A percentile compares a stretch with the other conserved stretches of the same genome.
Conservation (phyloP, 441 rosid species). For the Populus hybrid region DNA sequence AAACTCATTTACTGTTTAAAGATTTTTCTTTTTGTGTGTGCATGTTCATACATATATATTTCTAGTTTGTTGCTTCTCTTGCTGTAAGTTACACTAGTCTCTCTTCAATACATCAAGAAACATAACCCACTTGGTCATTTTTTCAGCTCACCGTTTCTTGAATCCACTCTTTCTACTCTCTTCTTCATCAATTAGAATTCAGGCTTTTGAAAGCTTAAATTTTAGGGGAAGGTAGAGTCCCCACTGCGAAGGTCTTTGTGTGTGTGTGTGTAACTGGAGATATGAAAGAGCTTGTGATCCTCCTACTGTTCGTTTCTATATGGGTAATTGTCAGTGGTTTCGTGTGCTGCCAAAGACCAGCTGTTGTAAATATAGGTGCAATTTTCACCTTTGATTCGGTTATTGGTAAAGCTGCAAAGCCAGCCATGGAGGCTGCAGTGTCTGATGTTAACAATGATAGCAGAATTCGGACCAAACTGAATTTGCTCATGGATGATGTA, state of each 20-base stretch:
- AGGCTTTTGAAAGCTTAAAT: background rate
- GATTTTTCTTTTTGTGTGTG: background rate
- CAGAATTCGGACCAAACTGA: slow-evolving; percentile 50
- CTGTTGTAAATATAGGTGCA: too few relatives aligned
- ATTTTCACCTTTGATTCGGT: slow-evolving; percentile 65
- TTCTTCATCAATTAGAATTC: background rate
- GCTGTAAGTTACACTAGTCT: background rate
- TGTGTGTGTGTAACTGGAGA: background rate
- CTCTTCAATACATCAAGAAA: background rate
- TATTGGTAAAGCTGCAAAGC: slow-evolving; percentile 77
- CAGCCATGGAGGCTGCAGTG: slow-evolving; percentile 65
- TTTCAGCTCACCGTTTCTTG: background rate
- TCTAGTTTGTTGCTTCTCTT: background rate
- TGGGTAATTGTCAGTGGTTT: slow-evolving; percentile 36
- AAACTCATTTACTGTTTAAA: background rate
- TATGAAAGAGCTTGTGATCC: background rate
- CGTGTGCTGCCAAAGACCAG: slow-evolving; percentile 42
- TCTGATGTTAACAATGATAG: slow-evolving; percentile 58
- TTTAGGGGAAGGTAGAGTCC: background rate
- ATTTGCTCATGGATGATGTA: slow-evolving; percentile 44
- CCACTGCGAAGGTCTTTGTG: background rate
- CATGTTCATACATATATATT: background rate
- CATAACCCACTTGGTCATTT: background rate
- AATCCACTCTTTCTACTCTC: background rate
- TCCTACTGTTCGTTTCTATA: slow-evolving; percentile 8